Conservation (phyloP, 164 flowering plant genomes). For the Magnolia kwangsiensis region DNA sequence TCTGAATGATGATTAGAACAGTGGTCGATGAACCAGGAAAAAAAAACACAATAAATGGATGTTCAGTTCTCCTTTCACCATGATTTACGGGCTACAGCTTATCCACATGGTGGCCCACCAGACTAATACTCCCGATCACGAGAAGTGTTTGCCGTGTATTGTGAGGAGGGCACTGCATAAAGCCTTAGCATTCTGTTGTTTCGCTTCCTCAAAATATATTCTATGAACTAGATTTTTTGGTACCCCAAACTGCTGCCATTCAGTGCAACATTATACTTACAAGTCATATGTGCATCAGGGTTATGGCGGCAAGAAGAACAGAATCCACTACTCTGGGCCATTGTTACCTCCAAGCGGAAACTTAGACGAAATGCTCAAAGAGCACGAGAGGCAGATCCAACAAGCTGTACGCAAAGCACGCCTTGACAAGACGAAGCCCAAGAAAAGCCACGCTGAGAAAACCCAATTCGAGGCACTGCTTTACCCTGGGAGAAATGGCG, state of each 20-base stretch:
- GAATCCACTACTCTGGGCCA: conserved; percentile 87
- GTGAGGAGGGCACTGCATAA: not conserved
- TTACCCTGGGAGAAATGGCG: conserved; percentile 23
- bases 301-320: conserved; percentile 50
- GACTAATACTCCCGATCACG: not conserved
- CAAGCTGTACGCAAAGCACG: conserved; percentile 88
- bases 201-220: too few species aligned
- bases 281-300: conserved; percentile 31
- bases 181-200: too few species aligned
- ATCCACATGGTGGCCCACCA: too few species aligned
- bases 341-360: conserved; percentile 78
- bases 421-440: conserved; percentile 46
- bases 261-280: not conserved
- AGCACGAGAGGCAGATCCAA: conserved; percentile 90
- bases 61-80: too few species aligned
- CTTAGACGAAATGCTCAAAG: conserved; percentile 86
- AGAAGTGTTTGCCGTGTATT: not conserved
- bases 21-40: too few species aligned
- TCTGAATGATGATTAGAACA: too few species aligned
- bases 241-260: not conserved
- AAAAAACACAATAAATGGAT: too few species aligned
- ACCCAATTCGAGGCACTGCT: conserved; percentile 41
- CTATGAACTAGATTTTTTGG: not conserved
- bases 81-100: too few species aligned
- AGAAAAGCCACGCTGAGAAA: conserved; percentile 22